A percentile compares a stretch with the other conserved stretches of the same genome.
These are phyloP conservation scores for Myxozyma neglecta DNA, from an alignment of 805 yeast species.

Conservation along the genomic window DNA sequence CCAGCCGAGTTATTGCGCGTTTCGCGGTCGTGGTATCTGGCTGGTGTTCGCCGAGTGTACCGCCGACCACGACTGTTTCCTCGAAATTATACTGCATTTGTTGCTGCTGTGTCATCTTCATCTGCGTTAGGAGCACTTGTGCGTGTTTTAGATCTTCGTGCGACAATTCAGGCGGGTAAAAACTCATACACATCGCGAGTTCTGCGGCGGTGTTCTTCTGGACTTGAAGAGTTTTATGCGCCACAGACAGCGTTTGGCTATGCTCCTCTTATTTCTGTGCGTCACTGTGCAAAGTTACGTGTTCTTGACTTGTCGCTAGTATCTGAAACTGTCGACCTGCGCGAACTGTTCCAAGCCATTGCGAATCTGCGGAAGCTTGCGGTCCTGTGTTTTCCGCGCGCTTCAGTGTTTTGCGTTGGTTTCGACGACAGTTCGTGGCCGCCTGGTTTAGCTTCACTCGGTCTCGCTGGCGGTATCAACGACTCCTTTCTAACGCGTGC, in stretches of 20 bases:
- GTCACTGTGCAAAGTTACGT: slow-evolving; percentile 63
- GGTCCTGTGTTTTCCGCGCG: slow-evolving; percentile 82
- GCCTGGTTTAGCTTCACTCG: slow-evolving; percentile 62
- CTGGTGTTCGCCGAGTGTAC: slow-evolving; percentile 68
- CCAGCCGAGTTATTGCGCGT: slow-evolving; percentile 40
- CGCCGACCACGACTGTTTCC: slow-evolving; percentile 61
- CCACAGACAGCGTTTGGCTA: slow-evolving; percentile 95
- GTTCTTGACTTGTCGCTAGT: slow-evolving; percentile 79
- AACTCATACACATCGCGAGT: slow-evolving; percentile 85
- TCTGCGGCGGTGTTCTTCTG: slow-evolving; percentile 69
- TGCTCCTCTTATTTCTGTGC: slow-evolving; percentile 80
- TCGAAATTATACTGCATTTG: slow-evolving; percentile 68
- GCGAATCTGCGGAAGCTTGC: slow-evolving; percentile 61
- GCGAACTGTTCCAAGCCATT: slow-evolving; percentile 76
- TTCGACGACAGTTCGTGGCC: slow-evolving; percentile 71
- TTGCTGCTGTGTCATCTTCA: slow-evolving; percentile 51
- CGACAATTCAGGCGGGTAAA: slow-evolving; percentile 85
- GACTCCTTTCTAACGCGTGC: slow-evolving; percentile 64
- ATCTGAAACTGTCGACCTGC: slow-evolving; percentile 83
- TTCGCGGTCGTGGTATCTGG: slow-evolving; percentile 57
- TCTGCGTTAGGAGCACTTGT: slow-evolving; percentile 58
- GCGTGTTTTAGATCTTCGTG: slow-evolving; percentile 66
- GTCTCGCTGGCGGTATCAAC: slow-evolving; percentile 87
- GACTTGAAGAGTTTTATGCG: slow-evolving; percentile 70
- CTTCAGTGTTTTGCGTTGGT: slow-evolving; percentile 66